phyloP scores from a whole-genome alignment of 345 rosid genomes.

The Gossypium anomalum region DNA sequence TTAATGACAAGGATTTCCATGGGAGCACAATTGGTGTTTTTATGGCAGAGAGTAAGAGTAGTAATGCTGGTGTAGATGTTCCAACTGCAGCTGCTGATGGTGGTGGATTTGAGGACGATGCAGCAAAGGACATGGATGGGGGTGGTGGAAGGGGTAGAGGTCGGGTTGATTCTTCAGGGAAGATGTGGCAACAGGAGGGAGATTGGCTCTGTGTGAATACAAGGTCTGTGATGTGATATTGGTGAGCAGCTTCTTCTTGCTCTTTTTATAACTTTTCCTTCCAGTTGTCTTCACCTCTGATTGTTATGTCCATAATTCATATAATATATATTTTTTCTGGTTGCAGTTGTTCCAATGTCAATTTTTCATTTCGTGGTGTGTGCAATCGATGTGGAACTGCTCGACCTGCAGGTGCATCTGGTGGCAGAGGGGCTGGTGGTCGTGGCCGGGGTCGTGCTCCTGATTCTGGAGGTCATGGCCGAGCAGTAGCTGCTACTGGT shows the following conservation, averaged over 20 bases:
- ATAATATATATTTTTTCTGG: conserved; percentile 11
- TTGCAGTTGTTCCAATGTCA: conserved; percentile 92
- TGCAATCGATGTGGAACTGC: conserved; percentile 98
- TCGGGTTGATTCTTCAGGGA: conserved; percentile 61
- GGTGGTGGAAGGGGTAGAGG: conserved; percentile 74
- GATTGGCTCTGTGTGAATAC: conserved; percentile 99
- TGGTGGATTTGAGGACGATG: conserved; percentile 45
- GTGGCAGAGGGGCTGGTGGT: conserved; percentile 69
- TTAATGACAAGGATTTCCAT: conserved; percentile 93
- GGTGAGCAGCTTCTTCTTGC: conserved; percentile 98
- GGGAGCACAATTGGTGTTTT: conserved; percentile 75
- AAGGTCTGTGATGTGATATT: conserved; percentile 99
- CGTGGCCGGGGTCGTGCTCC: conserved; percentile 76
- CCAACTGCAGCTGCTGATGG: conserved; percentile 32
- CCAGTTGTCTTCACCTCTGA: neutral
- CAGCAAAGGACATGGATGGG: conserved; percentile 35
- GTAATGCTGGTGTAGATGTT: conserved; percentile 36
- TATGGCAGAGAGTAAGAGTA: conserved; percentile 74
- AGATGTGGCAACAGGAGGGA: conserved; percentile 95
- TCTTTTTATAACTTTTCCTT: conserved; percentile 30
- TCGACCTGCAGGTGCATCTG: conserved; percentile 81
- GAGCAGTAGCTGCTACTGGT: conserved; percentile 50
- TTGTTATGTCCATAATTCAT: conserved; percentile 19
- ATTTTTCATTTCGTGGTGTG: conserved; percentile 96
- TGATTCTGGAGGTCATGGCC: conserved; percentile 48